Evolutionary conservation across 192 early-diverging fungal species (phyloP).

Genomic region (Podochytrium sp.): DNA sequence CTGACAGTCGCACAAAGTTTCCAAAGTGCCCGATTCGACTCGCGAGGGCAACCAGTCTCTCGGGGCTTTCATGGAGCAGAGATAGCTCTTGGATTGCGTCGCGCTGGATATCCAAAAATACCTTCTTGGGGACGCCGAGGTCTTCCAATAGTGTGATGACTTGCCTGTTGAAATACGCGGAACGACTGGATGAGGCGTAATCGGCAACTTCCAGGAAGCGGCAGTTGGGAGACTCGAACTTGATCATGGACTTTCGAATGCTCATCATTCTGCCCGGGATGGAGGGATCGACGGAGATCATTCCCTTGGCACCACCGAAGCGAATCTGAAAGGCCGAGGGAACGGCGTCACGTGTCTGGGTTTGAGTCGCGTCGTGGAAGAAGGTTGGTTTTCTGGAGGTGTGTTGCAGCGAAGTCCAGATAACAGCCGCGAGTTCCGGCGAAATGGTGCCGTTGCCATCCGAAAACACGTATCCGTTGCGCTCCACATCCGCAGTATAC

Average conservation of each 20-base stretch:
- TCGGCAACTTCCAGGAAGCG: conserved; percentile 62
- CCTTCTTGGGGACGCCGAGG: conserved; percentile 60
- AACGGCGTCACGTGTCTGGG: neutral
- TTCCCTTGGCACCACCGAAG: conserved; percentile 61
- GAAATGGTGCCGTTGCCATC: conserved; percentile 78
- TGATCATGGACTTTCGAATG: conserved; percentile 61
- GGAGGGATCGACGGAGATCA: conserved; percentile 31
- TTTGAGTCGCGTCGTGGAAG: neutral
- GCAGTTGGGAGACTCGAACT: conserved; percentile 56
- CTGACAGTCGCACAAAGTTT: conserved; percentile 26
- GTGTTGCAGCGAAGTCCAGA: conserved; percentile 25
- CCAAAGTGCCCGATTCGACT: conserved; percentile 21
- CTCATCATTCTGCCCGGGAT: conserved; percentile 43
- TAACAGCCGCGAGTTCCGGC: conserved; percentile 41
- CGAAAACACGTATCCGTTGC: conserved; percentile 65
- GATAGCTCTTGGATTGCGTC: conserved; percentile 12
- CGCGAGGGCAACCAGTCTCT: conserved; percentile 19
- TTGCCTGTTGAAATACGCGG: conserved; percentile 67
- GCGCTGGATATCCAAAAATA: conserved; percentile 56
- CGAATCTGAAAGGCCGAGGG: conserved; percentile 77
- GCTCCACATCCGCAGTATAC: conserved; percentile 54
- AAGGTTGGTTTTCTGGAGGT: neutral
- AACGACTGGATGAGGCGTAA: conserved; percentile 42
- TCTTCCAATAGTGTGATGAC: conserved; percentile 62
- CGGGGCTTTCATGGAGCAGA: neutral